phyloP scores from a whole-genome alignment of 2,329 filamentous ascomycete genomes.

The Diaporthe citriasiana region DNA sequence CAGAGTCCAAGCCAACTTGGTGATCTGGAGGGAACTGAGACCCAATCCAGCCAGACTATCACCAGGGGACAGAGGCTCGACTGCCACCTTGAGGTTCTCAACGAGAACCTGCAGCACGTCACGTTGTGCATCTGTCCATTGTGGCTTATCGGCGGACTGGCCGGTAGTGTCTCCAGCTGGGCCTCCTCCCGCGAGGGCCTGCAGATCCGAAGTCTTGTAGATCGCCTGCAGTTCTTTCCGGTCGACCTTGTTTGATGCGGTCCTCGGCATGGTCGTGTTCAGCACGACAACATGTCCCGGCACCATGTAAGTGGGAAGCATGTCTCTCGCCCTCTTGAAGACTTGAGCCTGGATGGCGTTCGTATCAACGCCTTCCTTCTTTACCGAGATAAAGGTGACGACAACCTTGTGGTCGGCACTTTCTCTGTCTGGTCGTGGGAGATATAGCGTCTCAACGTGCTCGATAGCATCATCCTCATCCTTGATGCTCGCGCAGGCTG shows the following conservation, averaged over 20 bases:
- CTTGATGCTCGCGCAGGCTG: slow-evolving; percentile 49
- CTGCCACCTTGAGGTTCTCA: slow-evolving; percentile 37
- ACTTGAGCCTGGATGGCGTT: slow-evolving; percentile 31
- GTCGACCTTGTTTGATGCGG: slow-evolving; percentile 54
- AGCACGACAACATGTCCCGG: slow-evolving; percentile 51
- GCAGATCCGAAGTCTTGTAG: slow-evolving; percentile 45
- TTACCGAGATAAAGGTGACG: slow-evolving; percentile 52
- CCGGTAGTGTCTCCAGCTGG: background rate
- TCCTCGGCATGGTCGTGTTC: slow-evolving; percentile 50
- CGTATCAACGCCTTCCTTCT: slow-evolving; percentile 25
- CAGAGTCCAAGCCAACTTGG: slow-evolving; percentile 46
- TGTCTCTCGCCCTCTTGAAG: slow-evolving; percentile 38
- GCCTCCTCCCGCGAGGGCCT: slow-evolving; percentile 40
- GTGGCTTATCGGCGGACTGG: slow-evolving; percentile 19
- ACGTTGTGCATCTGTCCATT: slow-evolving; percentile 39
- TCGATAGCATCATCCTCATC: slow-evolving; percentile 51
- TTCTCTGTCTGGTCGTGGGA: slow-evolving; percentile 49
- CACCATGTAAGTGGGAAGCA: slow-evolving; percentile 51
- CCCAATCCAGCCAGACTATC: slow-evolving; percentile 46
- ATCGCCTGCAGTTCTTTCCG: slow-evolving; percentile 48
- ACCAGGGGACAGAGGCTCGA: slow-evolving; percentile 40
- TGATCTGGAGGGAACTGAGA: slow-evolving; percentile 47
- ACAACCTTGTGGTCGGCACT: slow-evolving; percentile 51
- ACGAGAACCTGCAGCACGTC: slow-evolving; percentile 40
- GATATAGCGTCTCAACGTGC: slow-evolving; percentile 53